Percentiles rank a stretch among this genome's conserved stretches.
Evolutionary conservation across 1,284 basidiomycete species (phyloP).

Genomic region (Grifola frondosa): DNA sequence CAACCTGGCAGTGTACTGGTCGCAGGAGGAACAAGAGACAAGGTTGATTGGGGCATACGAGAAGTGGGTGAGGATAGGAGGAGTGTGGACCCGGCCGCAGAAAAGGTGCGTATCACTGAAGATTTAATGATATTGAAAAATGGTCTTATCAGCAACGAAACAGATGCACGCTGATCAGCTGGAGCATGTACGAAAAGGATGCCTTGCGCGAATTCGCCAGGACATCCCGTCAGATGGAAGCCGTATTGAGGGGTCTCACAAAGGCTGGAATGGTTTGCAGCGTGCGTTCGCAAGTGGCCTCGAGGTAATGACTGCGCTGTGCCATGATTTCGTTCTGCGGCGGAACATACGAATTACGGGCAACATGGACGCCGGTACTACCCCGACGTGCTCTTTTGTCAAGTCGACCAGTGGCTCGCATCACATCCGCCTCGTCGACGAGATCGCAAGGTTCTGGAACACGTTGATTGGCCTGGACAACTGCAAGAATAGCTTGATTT

Average conservation of each 20-base stretch:
- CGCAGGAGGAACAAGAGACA: conserved; percentile 13
- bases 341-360: conserved; percentile 5
- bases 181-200: conserved; percentile 26
- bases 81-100: conserved; percentile 24
- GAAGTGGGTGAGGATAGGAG: conserved; percentile 16
- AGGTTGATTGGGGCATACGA: conserved; percentile 11
- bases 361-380: neutral
- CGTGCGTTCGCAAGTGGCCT: conserved; percentile 25
- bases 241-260: conserved; percentile 18
- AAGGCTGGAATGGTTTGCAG: conserved; percentile 25
- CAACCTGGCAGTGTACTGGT: conserved; percentile 12
- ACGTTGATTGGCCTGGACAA: too few species aligned
- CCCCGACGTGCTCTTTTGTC: neutral
- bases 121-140: too few species aligned
- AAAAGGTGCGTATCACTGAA: conserved; percentile 1
- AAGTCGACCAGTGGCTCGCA: conserved; percentile 3
- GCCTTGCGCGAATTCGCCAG: conserved; percentile 19
- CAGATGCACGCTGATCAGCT: conserved; percentile 19
- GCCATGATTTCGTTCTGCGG: conserved; percentile 7
- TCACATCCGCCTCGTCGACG: conserved; percentile 6
- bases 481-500: neutral
- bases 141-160: too few species aligned
- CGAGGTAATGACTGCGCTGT: conserved; percentile 8
- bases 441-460: conserved; percentile 4
- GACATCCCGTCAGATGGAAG: conserved; percentile 26